Evolutionary conservation across 768 basidiomycete species (phyloP), one percentile per base, ranked within the genome.

Genomic region (Candolleomyces aberdarensis): DNA sequence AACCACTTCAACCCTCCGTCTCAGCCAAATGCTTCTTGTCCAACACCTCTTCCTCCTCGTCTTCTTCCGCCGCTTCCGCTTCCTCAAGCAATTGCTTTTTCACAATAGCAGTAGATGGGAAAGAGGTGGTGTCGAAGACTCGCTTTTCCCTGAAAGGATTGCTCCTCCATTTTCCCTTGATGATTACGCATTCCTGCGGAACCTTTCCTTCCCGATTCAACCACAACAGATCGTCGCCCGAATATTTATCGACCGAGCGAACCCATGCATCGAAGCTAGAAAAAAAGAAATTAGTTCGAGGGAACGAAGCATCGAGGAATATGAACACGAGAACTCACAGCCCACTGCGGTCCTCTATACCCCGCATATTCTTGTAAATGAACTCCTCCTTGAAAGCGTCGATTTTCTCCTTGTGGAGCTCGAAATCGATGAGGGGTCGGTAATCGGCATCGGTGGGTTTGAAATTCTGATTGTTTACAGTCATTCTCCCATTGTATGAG

Each of bases 281-380:
- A 26, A 26, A 26, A 26, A 26, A 26, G 3, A 26, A 26, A 26
- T 26, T 26, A 26, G 26, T 26, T 26, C 26, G 26, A 26, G 26
- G 26, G 44, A 46, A 20, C 44, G 7, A 17, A 17, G 6, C 41
- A 17, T 20, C 44, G 19, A 46, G 1, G 44, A 11, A 17, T 1
- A 46, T 5, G 8, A 4, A 13, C 3, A 46, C 19, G 15, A 17
- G 15, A 14, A 69, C 94, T 62, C 66, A 94, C 92, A 92, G 75
- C 59, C 87, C 90, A 65, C 83, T 79, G 17, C 80, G 82, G 63
- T 92, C 87, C 73, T 99, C 97, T 29, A 94, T 87, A 62, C 81
- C 76, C 51, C 94, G 84, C 89, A 98, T 91, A 63, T 85, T 85
- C 64, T 89, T 81, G 68, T 98, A 98, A 36, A 99, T 96, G 64